phyloP scores from a whole-genome alignment of 352 stramenopile genomes.

The Globisporangium apiculatum region DNA sequence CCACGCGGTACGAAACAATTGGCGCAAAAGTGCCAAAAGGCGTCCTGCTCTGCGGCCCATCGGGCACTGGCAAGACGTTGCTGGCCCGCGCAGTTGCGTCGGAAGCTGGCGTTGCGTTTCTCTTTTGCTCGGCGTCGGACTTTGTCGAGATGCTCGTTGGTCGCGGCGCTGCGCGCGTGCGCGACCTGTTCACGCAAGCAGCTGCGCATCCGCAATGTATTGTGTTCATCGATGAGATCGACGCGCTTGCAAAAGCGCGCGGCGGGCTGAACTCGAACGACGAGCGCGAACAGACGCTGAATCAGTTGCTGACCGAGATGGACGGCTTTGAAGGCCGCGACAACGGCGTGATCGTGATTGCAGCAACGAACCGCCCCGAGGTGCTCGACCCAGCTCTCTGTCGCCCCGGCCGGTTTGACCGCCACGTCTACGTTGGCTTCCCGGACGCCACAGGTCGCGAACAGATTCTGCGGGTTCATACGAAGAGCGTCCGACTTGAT shows the following conservation, averaged over 20 bases:
- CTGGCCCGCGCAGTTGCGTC: slow-evolving; percentile 89
- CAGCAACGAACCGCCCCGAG: slow-evolving; percentile 94
- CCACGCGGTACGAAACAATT: slow-evolving; percentile 88
- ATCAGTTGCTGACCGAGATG: slow-evolving; percentile 89
- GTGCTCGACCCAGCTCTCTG: slow-evolving; percentile 95
- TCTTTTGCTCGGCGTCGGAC: slow-evolving; percentile 94
- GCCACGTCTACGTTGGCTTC: slow-evolving; percentile 93
- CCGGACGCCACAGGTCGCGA: slow-evolving; percentile 89
- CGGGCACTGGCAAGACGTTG: slow-evolving; percentile 94
- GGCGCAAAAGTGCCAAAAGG: slow-evolving; percentile 90
- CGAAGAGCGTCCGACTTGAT: slow-evolving; percentile 47
- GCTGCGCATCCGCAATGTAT: slow-evolving; percentile 94
- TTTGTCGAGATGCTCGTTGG: slow-evolving; percentile 98
- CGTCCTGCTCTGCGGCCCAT: slow-evolving; percentile 91
- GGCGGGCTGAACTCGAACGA: slow-evolving; percentile 90
- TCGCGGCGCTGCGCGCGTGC: slow-evolving; percentile 89
- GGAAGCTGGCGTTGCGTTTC: slow-evolving; percentile 91
- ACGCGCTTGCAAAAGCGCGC: slow-evolving; percentile 88
- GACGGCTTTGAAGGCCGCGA: slow-evolving; percentile 89
- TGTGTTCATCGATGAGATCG: slow-evolving; percentile 98
- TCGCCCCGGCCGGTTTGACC: slow-evolving; percentile 94
- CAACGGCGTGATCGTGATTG: slow-evolving; percentile 94
- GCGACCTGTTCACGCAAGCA: slow-evolving; percentile 92
- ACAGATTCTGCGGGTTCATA: slow-evolving; percentile 67
- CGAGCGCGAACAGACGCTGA: slow-evolving; percentile 94